These are phyloP conservation scores for Calonectria pteridis DNA, from an alignment of 2,329 filamentous ascomycete species.

Conservation along the genomic window DNA sequence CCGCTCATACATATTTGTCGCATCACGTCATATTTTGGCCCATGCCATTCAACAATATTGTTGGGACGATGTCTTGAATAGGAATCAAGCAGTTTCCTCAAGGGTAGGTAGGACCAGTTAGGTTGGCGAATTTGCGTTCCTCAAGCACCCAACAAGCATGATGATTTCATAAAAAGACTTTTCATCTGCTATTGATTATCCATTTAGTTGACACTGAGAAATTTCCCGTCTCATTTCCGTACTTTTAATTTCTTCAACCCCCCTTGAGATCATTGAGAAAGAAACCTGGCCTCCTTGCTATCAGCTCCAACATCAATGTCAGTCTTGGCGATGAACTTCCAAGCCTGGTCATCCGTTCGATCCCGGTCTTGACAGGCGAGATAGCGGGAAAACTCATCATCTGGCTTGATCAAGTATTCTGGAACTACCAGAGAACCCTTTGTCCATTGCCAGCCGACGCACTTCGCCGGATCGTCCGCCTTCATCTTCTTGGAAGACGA, in stretches of 20 bases:
- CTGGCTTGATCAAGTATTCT: neutral
- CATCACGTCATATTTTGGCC: neutral
- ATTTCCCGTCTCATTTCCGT: neutral
- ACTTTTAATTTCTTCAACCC: neutral
- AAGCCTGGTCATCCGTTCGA: neutral
- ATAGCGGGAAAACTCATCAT: neutral
- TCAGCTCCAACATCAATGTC: neutral
- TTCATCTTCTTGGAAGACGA: neutral
- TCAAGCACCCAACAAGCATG: neutral
- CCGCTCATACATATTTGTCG: neutral
- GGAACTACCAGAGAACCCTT: neutral
- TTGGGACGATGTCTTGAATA: neutral
- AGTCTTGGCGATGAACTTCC: constrained; percentile 1
- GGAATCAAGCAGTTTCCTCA: neutral
- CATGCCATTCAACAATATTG: neutral
- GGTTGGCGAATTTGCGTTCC: neutral
- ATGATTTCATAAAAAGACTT: neutral
- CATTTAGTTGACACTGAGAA: neutral
- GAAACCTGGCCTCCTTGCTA: neutral
- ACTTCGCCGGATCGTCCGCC: neutral
- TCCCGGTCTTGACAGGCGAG: neutral
- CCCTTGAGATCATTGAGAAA: neutral
- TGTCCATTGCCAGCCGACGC: neutral
- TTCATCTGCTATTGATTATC: neutral
- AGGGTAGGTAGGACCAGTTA: neutral